Conservation (phyloP, 2,329 filamentous ascomycete genomes). For the Ceratocystiopsis minuta region DNA sequence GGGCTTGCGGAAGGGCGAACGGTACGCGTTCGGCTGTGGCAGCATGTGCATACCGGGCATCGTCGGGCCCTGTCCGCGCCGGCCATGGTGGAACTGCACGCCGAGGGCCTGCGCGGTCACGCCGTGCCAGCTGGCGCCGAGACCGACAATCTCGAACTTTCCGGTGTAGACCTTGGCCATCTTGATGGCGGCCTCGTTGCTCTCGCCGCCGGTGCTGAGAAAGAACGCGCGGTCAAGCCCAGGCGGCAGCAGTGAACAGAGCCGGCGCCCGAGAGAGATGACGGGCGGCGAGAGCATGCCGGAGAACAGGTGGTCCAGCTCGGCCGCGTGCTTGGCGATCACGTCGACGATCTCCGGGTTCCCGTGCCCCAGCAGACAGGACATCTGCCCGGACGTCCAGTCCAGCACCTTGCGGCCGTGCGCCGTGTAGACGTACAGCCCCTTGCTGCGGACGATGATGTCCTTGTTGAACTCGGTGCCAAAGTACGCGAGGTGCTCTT, state of each 20-base stretch:
- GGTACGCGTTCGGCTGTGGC: constrained; percentile 42
- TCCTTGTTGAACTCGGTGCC: no score
- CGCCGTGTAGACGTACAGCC: constrained; percentile 26
- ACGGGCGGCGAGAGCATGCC: constrained; percentile 39
- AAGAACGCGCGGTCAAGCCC: constrained; percentile 36
- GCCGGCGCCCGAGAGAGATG: constrained; percentile 29
- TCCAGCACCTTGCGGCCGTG: constrained; percentile 30
- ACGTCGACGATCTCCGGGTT: constrained; percentile 38
- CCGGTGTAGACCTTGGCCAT: constrained; percentile 45
- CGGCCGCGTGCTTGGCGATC: constrained; percentile 24
- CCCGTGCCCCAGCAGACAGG: constrained; percentile 35
- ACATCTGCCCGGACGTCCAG: constrained; percentile 43
- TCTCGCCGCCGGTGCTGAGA: constrained; percentile 17
- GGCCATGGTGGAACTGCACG: constrained; percentile 35
- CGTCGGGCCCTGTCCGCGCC: constrained; percentile 24
- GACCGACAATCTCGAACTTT: constrained; percentile 44
- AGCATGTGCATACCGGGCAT: constrained; percentile 40
- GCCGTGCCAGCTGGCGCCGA: constrained; percentile 42
- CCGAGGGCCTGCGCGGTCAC: constrained; percentile 33
- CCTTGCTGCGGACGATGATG: constrained; percentile 26
- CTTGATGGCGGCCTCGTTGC: constrained; percentile 15
- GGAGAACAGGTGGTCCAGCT: constrained; percentile 38
- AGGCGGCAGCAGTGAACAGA: constrained; percentile 26
- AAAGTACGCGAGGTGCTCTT: no score
- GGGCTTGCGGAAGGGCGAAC: constrained; percentile 38